These are phyloP conservation scores for Citrus sinensis DNA, from an alignment of 345 rosid genomes.

Conservation along the genomic window DNA sequence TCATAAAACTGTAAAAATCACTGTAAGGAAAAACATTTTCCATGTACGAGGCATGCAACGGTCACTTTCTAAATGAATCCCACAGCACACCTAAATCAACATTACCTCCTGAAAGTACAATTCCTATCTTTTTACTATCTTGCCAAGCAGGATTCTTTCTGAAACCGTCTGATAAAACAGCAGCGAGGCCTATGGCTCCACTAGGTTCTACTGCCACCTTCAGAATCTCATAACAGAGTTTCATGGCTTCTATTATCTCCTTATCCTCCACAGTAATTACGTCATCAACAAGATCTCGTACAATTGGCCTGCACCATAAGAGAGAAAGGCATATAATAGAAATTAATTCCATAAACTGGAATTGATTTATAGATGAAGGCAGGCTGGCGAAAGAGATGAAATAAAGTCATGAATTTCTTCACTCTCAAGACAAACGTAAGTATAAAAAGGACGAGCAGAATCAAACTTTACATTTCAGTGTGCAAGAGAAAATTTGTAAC, in stretches of 20 bases:
- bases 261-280: conserved; percentile 61
- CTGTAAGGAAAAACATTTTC: background rate
- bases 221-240: conserved; percentile 75
- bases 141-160: conserved; percentile 49
- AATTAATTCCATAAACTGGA: background rate
- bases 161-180: conserved; percentile 63
- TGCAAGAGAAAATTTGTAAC: background rate
- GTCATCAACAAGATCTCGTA: conserved; percentile 75
- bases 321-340: background rate
- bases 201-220: conserved; percentile 89
- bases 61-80: conserved; percentile 46
- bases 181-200: conserved; percentile 95
- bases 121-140: conserved; percentile 57
- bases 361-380: background rate
- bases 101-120: conserved; percentile 80
- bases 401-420: background rate
- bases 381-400: background rate
- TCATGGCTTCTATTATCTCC: conserved; percentile 79
- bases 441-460: background rate
- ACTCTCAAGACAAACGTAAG: background rate
- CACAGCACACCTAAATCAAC: conserved; percentile 73
- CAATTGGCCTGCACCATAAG: conserved; percentile 58
- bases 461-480: background rate
- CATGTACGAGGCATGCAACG: background rate
- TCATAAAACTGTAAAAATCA: background rate